phyloP scores from a whole-genome alignment of 345 rosid genomes.

The Eucalyptus regnans region DNA sequence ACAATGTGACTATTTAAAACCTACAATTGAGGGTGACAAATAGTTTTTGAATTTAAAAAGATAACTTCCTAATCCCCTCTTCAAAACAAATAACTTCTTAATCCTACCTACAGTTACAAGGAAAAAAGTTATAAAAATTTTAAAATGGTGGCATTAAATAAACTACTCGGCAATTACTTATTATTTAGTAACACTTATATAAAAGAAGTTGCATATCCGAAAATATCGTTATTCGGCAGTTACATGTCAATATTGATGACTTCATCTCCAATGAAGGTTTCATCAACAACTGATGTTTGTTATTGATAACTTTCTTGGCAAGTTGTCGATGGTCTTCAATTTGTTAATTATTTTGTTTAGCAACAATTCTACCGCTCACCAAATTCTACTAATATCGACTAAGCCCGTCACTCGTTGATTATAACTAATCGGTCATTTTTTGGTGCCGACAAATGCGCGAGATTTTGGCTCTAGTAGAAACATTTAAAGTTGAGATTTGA shows the following conservation, averaged over 20 bases:
- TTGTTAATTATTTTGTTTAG: not conserved
- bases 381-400: not conserved
- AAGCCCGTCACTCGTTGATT: not conserved
- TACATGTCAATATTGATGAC: not conserved
- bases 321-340: not conserved
- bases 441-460: not conserved
- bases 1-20: not conserved
- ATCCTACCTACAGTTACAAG: not conserved
- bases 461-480: not conserved
- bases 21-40: not conserved
- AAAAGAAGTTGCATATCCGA: too few relatives aligned
- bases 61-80: not conserved
- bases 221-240: too few relatives aligned
- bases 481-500: not conserved
- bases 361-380: fast-evolving
- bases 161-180: not conserved
- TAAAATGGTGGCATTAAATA: not conserved
- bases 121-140: not conserved
- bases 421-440: not conserved
- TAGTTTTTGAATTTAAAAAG: not conserved
- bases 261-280: not conserved
- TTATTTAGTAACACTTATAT: not conserved
- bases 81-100: not conserved
- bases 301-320: not conserved
- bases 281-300: not conserved